phyloP scores from a whole-genome alignment of 2,329 filamentous ascomycete genomes.

The Sclerotinia trifoliorum region DNA sequence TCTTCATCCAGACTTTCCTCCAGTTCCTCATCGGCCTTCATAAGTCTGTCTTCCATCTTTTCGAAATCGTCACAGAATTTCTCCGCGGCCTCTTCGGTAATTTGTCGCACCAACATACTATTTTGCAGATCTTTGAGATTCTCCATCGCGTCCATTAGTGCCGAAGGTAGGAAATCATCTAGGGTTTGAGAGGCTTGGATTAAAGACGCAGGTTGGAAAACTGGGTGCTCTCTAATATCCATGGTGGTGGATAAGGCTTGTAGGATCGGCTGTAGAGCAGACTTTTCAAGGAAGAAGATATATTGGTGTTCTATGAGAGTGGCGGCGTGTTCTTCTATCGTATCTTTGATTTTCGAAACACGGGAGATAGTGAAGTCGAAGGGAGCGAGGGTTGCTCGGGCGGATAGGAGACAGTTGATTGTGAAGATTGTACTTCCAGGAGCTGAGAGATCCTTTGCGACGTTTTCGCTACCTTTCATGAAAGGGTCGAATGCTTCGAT shows the following conservation, averaged over 20 bases:
- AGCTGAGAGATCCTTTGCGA: constrained; percentile 59
- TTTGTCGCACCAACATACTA: constrained; percentile 65
- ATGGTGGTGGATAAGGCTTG: constrained; percentile 47
- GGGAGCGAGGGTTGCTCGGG: constrained; percentile 53
- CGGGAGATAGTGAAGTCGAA: constrained; percentile 64
- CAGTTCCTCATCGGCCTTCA: constrained; percentile 54
- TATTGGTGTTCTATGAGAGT: constrained; percentile 68
- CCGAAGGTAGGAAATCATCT: constrained; percentile 89
- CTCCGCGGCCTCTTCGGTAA: constrained; percentile 81
- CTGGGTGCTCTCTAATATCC: constrained; percentile 51
- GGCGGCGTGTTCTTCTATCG: constrained; percentile 54
- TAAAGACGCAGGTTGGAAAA: constrained; percentile 62
- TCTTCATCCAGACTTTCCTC: constrained; percentile 30
- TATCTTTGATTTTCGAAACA: constrained; percentile 54
- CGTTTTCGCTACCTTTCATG: constrained; percentile 68
- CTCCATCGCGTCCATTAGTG: constrained; percentile 86
- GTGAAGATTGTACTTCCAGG: constrained; percentile 67
- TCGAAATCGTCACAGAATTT: constrained; percentile 85
- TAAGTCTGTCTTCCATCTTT: constrained; percentile 60
- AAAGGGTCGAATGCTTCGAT: constrained; percentile 84
- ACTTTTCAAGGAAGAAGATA: constrained; percentile 69
- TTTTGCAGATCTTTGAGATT: constrained; percentile 74
- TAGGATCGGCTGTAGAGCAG: constrained; percentile 68
- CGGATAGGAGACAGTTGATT: constrained; percentile 67
- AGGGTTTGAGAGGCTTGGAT: constrained; percentile 69